These are phyloP conservation scores for Lentinula boryana DNA, from an alignment of 768 basidiomycete species.

Conservation along the genomic window DNA sequence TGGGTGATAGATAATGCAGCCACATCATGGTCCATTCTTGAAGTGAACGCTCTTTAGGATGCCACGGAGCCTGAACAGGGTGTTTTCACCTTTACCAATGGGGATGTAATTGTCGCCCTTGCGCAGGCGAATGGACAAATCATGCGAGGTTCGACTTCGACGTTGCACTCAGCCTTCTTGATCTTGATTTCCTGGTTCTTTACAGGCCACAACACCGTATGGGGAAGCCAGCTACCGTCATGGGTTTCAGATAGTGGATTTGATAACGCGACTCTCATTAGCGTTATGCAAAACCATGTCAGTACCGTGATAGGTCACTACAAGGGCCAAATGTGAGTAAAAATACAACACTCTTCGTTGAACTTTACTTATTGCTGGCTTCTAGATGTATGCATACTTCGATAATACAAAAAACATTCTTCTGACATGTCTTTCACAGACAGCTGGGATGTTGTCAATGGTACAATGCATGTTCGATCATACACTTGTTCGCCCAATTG, in stretches of 20 bases:
- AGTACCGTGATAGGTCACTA: constrained; percentile 46
- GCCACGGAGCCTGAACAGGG: constrained; percentile 46
- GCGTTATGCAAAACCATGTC: constrained; percentile 43
- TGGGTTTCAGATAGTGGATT: constrained; percentile 42
- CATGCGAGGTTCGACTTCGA: constrained; percentile 28
- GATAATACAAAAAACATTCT: background rate
- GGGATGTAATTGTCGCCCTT: constrained; percentile 37
- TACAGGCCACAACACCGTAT: constrained; percentile 40
- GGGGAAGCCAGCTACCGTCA: constrained; percentile 46
- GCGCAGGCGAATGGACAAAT: constrained; percentile 41
- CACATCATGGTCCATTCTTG: background rate
- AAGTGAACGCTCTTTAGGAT: constrained; percentile 31
- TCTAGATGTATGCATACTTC: constrained; percentile 5
- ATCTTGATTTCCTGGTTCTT: background rate
- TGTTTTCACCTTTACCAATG: constrained; percentile 37
- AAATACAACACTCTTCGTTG: background rate
- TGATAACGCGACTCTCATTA: constrained; percentile 32
- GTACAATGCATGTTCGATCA: background rate
- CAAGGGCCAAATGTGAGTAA: constrained; percentile 41
- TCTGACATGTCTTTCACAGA: constrained; percentile 9
- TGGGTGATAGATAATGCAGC: background rate
- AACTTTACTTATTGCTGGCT: background rate
- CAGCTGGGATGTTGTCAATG: constrained; percentile 36
- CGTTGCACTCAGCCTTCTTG: background rate
- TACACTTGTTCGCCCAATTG: background rate